Base-by-base conservation (phyloP, 306 rosid genomes). In the Vigna unguiculata region DNA sequence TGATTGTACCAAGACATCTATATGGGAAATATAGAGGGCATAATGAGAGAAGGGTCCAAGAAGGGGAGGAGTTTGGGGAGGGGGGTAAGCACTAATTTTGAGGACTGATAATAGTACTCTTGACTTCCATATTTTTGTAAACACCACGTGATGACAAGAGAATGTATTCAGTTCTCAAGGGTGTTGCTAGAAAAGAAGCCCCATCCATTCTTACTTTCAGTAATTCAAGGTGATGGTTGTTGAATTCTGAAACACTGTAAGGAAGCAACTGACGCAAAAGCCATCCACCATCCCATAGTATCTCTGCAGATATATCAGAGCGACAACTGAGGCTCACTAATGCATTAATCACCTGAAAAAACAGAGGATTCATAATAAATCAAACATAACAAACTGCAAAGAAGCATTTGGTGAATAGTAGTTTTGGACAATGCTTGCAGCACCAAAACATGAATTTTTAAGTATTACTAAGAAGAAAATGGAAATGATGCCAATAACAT, bases 221-320 rank as follows among this genome's bases (percentile, higher is more conserved):
- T 83, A 86, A 54, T 65, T 87, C 87, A 82, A 85, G 93, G 83
- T 95, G 98, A 83, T 80, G 75, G 28, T 84, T 82, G 77, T 83
- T 92, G 68, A 94, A 88, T 72, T 94, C 97, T 66, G 91, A 88
- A 79, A 89, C 95, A 11, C 93, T 88, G 79, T 90, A 88, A 67
- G 98, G 97, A 80, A 92, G 87, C 87, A 94, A 79, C 93, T 92
- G 98, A 54, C 96, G 91, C 88, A 94, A 84, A 84, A 95, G 98
- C 98, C 98, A 95, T 76, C 97, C 98, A 24, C 97, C 98, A 60
- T 92, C 93, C 98, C 98, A 95, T 80, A 92, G 78, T 69, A 91
- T 84, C 81, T 90, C 96, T 20, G 98, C 91, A 72, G 98, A 90
- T 81, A 95, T 77, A 79, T 86, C 92, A 69, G 96, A 85, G 75